Conservation (phyloP, 1,284 basidiomycete genomes). For the Apiotrichum veenhuisii region DNA sequence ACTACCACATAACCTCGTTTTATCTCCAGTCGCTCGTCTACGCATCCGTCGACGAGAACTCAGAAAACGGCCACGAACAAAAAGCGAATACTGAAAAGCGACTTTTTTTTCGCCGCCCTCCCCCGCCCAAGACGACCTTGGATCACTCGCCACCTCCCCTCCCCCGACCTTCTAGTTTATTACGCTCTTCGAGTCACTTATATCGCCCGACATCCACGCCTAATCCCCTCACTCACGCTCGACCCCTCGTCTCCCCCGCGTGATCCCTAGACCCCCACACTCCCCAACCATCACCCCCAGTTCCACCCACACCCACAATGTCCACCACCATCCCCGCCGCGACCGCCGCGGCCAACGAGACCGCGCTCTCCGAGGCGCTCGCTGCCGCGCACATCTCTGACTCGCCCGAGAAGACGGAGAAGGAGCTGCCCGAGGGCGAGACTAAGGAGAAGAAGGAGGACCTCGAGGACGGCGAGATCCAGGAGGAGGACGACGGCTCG, state of each 20-base stretch:
- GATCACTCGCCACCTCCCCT: neutral
- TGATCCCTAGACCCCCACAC: neutral
- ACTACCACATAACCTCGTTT: neutral
- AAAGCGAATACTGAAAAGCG: no score
- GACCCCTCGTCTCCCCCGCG: no score
- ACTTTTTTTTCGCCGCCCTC: no score
- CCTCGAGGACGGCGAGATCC: conserved; percentile 43
- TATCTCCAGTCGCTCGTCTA: no score
- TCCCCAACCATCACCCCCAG: neutral
- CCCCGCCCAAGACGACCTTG: no score
- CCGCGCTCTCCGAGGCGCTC: conserved; percentile 36
- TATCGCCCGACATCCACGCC: no score
- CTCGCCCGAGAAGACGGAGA: conserved; percentile 23
- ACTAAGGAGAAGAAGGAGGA: conserved; percentile 27
- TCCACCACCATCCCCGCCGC: conserved; percentile 33
- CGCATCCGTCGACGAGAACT: no score
- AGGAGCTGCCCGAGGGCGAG: conserved; percentile 33
- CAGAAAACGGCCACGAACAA: no score
- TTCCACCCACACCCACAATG: conserved; percentile 10
- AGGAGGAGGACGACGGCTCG: conserved; percentile 41
- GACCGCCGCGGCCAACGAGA: conserved; percentile 29
- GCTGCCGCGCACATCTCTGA: conserved; percentile 33
- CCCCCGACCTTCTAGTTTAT: neutral
- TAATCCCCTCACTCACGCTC: no score
- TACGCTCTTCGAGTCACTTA: neutral